Conservation (phyloP, 139 green algal genomes). For the Chlorella sp. region DNA sequence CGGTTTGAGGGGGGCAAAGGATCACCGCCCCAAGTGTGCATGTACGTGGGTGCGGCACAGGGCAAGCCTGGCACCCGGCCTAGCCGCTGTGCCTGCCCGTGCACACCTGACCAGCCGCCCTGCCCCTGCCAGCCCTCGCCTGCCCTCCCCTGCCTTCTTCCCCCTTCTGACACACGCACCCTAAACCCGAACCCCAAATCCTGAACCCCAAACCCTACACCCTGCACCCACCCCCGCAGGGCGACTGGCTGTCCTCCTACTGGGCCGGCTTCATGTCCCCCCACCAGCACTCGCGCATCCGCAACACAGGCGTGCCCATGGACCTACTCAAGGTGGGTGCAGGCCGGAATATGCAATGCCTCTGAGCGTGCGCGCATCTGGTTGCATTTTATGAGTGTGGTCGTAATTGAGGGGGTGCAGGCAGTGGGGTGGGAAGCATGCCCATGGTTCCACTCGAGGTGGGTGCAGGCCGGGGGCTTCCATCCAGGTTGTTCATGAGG, state of each 20-base stretch:
- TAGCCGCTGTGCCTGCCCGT: no score
- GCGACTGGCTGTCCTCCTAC: constrained; percentile 38
- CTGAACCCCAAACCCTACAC: no score
- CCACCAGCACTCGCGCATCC: constrained; percentile 87
- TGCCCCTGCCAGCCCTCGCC: background rate
- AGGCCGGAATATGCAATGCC: no score
- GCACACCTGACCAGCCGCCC: no score
- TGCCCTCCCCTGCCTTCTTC: background rate
- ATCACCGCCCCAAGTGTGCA: no score
- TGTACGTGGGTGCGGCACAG: background rate
- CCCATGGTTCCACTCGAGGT: constrained; percentile 58
- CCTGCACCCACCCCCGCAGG: background rate
- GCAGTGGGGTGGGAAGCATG: background rate
- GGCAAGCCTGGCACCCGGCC: no score
- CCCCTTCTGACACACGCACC: no score
- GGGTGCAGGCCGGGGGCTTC: no score
- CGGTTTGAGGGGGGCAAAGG: background rate
- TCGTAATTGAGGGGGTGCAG: no score
- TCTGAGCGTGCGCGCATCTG: no score
- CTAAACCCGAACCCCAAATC: no score
- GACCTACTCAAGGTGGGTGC: constrained; percentile 56
- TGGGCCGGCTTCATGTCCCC: constrained; percentile 93
- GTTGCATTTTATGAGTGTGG: background rate
- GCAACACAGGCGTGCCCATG: constrained; percentile 89
- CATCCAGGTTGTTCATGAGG: no score